Evolutionary conservation across 139 green algal species (phyloP).

Genomic region (Chlamydomonas sphaeroides): DNA sequence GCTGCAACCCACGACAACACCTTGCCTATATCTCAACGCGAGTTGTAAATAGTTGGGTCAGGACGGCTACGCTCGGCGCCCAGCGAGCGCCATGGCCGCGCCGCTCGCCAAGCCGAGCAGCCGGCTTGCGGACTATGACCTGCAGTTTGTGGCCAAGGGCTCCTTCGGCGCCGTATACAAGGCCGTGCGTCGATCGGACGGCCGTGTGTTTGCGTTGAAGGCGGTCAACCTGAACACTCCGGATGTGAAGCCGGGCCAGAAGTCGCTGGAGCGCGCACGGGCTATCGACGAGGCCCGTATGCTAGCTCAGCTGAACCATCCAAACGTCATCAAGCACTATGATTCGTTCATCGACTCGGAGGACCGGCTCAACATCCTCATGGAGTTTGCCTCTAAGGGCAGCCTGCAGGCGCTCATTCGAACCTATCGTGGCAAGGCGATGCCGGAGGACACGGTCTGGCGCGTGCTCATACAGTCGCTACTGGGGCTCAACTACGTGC

Average conservation of each 20-base stretch:
- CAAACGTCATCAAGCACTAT: slow-evolving; percentile 68
- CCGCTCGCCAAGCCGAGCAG: background rate
- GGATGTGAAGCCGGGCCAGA: slow-evolving; percentile 71
- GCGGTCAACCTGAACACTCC: slow-evolving; percentile 65
- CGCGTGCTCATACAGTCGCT: slow-evolving; percentile 71
- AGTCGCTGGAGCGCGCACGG: slow-evolving; percentile 61
- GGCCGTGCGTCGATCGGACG: slow-evolving; percentile 58
- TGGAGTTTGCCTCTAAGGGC: slow-evolving; percentile 76
- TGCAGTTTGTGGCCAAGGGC: slow-evolving; percentile 65
- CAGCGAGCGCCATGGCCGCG: too few species aligned
- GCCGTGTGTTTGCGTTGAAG: slow-evolving; percentile 72
- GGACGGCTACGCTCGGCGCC: too few species aligned
- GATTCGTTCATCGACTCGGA: slow-evolving; percentile 74
- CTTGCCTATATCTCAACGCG: too few species aligned
- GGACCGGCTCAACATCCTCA: slow-evolving; percentile 79
- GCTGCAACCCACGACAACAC: too few species aligned
- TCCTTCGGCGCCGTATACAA: slow-evolving; percentile 74
- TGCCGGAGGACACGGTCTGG: slow-evolving; percentile 73
- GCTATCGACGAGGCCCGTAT: slow-evolving; percentile 79
- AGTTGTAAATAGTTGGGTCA: too few species aligned
- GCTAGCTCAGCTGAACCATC: slow-evolving; percentile 68
- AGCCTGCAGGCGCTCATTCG: slow-evolving; percentile 64
- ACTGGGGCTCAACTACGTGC: slow-evolving; percentile 64
- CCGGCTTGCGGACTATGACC: slow-evolving; percentile 54
- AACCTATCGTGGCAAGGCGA: slow-evolving; percentile 31